Evolutionary conservation across 2,329 filamentous ascomycete species (phyloP).

Genomic region (Pseudogymnoascus sp.): DNA sequence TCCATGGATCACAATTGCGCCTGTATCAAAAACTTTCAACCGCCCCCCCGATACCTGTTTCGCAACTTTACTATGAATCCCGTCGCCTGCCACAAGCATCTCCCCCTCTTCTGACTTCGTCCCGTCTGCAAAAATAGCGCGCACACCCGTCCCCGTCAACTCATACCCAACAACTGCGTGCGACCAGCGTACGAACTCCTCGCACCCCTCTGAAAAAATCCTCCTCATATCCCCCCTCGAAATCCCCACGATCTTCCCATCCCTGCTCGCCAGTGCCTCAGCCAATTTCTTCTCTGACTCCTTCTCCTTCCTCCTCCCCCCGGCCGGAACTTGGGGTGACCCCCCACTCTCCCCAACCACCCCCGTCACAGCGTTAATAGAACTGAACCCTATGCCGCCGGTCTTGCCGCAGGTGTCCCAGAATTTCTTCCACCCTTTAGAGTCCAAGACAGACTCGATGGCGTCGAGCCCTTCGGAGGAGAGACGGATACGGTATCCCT

Average conservation of each 20-base stretch:
- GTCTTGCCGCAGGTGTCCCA: no score
- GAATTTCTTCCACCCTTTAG: no score
- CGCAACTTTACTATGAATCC: constrained; percentile 53
- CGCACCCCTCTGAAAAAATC: constrained; percentile 50
- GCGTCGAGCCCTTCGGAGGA: no score
- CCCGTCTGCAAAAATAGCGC: constrained; percentile 53
- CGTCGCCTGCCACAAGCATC: constrained; percentile 55
- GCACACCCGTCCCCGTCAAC: constrained; percentile 45
- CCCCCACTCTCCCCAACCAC: no score
- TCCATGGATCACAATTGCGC: constrained; percentile 57
- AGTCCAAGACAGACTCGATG: no score
- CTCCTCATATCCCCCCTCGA: constrained; percentile 56
- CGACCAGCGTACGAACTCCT: constrained; percentile 47
- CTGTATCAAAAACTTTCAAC: constrained; percentile 56
- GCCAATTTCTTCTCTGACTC: not conserved
- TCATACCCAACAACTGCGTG: constrained; percentile 53
- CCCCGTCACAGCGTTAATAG: no score
- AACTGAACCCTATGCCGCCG: no score
- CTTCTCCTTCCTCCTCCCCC: no score
- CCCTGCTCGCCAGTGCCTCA: constrained; percentile 41
- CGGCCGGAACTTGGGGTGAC: no score
- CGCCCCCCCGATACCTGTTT: constrained; percentile 51
- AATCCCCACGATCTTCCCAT: constrained; percentile 54
- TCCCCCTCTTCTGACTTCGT: constrained; percentile 50
- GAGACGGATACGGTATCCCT: no score